These are phyloP conservation scores for Pyrenophora teres DNA, from an alignment of 2,329 filamentous ascomycete species.

Conservation along the genomic window DNA sequence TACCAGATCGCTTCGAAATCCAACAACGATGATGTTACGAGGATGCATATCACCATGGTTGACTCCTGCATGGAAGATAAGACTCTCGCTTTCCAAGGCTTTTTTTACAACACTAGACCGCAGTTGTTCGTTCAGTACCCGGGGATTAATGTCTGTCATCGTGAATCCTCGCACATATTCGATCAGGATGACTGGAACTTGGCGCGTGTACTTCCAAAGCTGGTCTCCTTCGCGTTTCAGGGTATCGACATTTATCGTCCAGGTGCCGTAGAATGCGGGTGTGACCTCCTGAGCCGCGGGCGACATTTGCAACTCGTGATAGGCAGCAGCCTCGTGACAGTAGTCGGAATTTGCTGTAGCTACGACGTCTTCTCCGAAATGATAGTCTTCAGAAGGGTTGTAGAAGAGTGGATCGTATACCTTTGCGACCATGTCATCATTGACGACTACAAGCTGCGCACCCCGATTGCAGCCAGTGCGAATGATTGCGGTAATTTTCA, in stretches of 20 bases:
- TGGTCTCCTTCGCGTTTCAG: background rate
- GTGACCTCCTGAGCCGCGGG: background rate
- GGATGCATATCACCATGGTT: slow-evolving; percentile 7
- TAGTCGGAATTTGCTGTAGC: background rate
- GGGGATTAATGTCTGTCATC: background rate
- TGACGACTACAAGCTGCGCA: background rate
- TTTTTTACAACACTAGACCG: slow-evolving; percentile 5
- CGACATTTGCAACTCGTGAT: background rate
- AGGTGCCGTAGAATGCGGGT: background rate
- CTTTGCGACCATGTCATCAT: slow-evolving; percentile 5
- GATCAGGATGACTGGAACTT: slow-evolving; percentile 1
- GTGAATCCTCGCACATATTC: background rate
- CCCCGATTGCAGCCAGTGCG: background rate
- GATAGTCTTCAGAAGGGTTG: background rate
- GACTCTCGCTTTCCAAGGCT: background rate
- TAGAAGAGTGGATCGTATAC: slow-evolving; percentile 7
- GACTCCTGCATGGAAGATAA: slow-evolving; percentile 3
- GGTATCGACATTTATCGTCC: background rate
- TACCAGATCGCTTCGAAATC: background rate
- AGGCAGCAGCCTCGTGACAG: background rate
- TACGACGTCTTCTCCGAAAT: background rate
- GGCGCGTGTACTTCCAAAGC: background rate
- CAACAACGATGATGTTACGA: slow-evolving; percentile 14
- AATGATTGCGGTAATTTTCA: background rate
- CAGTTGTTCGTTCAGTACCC: background rate